Base-by-base conservation (phyloP, 1,284 basidiomycete genomes). In the Polyporus tsugae region DNA sequence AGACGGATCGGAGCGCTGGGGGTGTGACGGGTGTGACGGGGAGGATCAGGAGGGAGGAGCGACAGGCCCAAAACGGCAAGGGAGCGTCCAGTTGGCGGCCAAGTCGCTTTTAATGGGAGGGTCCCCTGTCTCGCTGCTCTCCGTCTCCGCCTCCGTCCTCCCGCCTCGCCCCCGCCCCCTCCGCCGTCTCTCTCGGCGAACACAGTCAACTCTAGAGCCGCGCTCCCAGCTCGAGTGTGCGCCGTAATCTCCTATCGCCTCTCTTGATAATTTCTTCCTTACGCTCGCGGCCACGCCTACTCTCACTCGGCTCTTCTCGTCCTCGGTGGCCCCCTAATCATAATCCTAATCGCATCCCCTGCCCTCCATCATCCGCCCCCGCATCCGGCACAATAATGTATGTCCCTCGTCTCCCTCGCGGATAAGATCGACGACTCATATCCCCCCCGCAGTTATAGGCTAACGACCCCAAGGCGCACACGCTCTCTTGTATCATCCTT, bases 401-500 rank as follows among this genome's bases (percentile, higher is more conserved):
- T 42, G 65, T 42, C 33, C 49, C 52, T 15, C 41, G 0, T 17
- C 46, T 39, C 60, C 58, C 52, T 6, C 11, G 35, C 53, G 25
- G 9, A 46, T 13, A 36, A 53, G 38, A 41, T 35, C 55, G 38
- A 19, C 60, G 33, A 38, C 42, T 60, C 38, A 66, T 49, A 49
- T 49, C 46, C 59, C 60, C 11, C 41, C 42, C 62, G 17, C 69
- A 72, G 71, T 72, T 72, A 72, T 72, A 72, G 63, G 49, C 58
- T 70, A 68, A 69, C 69, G 63, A 69, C 66, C 60, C 42, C 63
- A 59, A 69, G 57, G 65, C 71, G 62, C 68, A 70, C 62, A 72
- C 72, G 70, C 67, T 74, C 69, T 52, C 72, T 71, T 72, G 68
- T 68, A 70, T 64, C 69, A 57, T 63, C 62, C 59, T 33, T 33